phyloP scores from a whole-genome alignment of 139 green algal genomes.

The Chlamydomonas schloesseri region DNA sequence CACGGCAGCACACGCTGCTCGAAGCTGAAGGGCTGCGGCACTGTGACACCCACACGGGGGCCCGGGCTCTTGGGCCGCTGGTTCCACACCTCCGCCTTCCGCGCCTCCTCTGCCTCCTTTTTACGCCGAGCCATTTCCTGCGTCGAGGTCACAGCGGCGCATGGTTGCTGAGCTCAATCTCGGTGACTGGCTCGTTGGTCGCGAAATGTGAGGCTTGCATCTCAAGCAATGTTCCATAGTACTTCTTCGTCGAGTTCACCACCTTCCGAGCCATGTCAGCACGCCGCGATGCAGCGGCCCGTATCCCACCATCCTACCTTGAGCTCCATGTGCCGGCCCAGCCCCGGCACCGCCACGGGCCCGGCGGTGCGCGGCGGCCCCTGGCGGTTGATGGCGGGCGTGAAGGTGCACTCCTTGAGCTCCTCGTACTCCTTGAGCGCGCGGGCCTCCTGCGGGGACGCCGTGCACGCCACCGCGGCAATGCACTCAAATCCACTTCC shows the following conservation, averaged over 20 bases:
- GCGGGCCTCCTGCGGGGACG: constrained; percentile 37
- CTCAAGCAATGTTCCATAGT: no score
- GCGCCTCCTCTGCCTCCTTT: constrained; percentile 42
- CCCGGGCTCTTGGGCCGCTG: constrained; percentile 30
- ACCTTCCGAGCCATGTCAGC: no score
- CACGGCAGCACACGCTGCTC: constrained; percentile 41
- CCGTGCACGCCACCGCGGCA: no score
- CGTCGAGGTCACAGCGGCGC: constrained; percentile 22
- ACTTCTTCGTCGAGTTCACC: no score
- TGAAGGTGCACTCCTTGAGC: constrained; percentile 70
- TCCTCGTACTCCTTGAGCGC: constrained; percentile 60
- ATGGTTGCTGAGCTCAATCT: no score
- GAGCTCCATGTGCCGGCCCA: constrained; percentile 43
- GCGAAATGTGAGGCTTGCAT: no score
- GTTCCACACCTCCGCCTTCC: constrained; percentile 55
- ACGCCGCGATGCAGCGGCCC: no score
- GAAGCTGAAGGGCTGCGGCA: constrained; percentile 54
- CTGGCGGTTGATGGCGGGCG: constrained; percentile 58
- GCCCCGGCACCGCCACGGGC: constrained; percentile 30
- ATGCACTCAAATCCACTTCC: no score
- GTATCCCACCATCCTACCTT: no score
- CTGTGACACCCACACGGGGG: constrained; percentile 12
- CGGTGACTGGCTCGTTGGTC: no score
- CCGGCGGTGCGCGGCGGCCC: constrained; percentile 25
- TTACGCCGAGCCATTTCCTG: constrained; percentile 54